Conservation (phyloP, 352 stramenopile species). For the Globisporangium mamillatum region DNA sequence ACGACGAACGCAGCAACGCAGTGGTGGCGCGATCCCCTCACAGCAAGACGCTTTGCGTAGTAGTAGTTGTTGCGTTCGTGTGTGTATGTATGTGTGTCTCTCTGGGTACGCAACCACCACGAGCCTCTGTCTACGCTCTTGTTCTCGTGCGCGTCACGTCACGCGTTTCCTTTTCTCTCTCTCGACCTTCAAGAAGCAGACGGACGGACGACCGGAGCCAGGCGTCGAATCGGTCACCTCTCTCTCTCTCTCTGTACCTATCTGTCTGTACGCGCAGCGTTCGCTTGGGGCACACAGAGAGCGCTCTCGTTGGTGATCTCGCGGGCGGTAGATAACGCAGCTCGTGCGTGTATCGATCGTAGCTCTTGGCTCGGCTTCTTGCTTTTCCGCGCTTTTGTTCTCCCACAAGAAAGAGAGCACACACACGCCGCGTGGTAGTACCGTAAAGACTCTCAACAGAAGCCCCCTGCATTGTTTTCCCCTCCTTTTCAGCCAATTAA, state of each 20-base stretch:
- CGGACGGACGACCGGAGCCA: constrained; percentile 2
- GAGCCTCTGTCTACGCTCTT: neutral
- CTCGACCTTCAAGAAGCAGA: constrained; percentile 6
- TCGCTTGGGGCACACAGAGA: neutral
- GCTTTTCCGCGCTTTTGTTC: constrained; percentile 15
- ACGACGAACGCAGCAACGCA: constrained; percentile 1
- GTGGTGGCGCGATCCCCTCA: neutral
- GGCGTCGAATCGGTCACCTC: neutral
- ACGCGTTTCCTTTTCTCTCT: neutral
- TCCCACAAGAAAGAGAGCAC: constrained; percentile 4
- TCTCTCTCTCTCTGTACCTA: neutral
- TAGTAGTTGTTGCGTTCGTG: neutral
- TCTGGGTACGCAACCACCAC: neutral
- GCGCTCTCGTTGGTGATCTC: neutral
- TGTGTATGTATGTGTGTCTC: neutral
- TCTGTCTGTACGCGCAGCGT: neutral
- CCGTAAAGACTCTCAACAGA: neutral
- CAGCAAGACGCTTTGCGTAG: neutral
- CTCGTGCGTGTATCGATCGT: neutral
- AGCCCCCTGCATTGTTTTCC: neutral
- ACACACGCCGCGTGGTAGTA: neutral
- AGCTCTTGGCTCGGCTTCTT: neutral
- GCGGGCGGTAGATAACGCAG: neutral
- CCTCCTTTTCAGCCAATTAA: neutral
- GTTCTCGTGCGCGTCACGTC: neutral